phyloP scores from a whole-genome alignment of 768 basidiomycete genomes.

The Hortiboletus campestris region DNA sequence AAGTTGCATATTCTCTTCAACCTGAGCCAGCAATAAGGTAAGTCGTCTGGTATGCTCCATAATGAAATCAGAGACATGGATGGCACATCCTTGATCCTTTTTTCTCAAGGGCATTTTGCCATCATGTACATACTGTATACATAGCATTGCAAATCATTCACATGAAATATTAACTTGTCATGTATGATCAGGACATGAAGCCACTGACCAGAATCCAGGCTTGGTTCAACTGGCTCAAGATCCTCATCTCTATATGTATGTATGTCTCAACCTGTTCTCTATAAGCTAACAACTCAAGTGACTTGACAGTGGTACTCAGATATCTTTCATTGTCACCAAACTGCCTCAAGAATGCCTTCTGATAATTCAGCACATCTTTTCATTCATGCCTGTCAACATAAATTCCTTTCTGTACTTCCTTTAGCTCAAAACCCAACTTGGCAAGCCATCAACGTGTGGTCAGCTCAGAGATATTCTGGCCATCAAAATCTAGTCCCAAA shows the following conservation, averaged over 20 bases:
- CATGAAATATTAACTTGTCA: constrained; percentile 21
- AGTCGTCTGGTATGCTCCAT: no score
- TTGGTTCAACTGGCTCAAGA: not conserved
- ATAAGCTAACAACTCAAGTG: no score
- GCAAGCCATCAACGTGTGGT: constrained; percentile 33
- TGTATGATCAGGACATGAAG: constrained; percentile 7
- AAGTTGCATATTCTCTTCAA: not conserved
- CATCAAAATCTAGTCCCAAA: no score
- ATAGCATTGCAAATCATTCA: constrained; percentile 15
- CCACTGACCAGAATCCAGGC: not conserved
- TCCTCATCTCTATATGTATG: not conserved
- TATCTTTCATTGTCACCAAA: not conserved
- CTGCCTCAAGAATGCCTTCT: not conserved
- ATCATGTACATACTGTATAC: not conserved
- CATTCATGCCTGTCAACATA: constrained; percentile 30
- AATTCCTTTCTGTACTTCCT: constrained; percentile 26
- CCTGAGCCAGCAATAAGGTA: no score
- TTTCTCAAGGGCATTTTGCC: constrained; percentile 15
- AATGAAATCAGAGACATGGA: constrained; percentile 43
- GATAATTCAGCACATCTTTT: constrained; percentile 20
- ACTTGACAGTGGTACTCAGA: no score
- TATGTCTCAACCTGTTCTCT: not conserved
- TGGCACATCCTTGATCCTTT: constrained; percentile 35
- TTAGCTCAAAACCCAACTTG: constrained; percentile 22
- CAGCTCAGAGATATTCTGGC: no score